Evolutionary conservation across 2,329 filamentous ascomycete genomes (phyloP), one percentile per base, ranked within the genome.

Genomic region (Aureobasidium leucospermi): DNA sequence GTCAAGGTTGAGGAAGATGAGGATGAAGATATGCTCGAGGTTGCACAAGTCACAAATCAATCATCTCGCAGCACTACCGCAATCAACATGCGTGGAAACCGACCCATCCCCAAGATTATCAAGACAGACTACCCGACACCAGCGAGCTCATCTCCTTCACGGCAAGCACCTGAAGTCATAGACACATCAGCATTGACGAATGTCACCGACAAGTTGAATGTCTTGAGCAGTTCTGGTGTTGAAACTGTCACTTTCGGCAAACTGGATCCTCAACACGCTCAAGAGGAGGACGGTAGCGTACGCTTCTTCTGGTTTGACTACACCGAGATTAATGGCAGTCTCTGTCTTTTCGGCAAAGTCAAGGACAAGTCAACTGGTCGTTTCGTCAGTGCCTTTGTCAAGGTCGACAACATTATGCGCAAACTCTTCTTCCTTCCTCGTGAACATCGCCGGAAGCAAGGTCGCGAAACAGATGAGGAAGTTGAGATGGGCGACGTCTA

Each of bases 261-360:
- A 74, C 81, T 96, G 51, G 85, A 87, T 64, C 81, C 89, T 60
- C 84, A 88, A 63, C 88, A 96, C 73, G 91, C 89, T n/a, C 76
- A 96, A n/a, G 93, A 97, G 71, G 85, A 89, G 63, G 92, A 99
- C 68, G 94, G 93, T 38, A 95, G 89, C 66, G 79, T 99, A 32
- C 87, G 87, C 65, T 90, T 99, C 78, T 99, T 96, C 77, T 99
- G 94, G 94, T 88, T 89, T 7, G 94, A 99, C 73, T 99, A 96
- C 69, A 90, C 88, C 0, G 94, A 99, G 70, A 79, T 96, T 70
- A 91, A 92, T 67, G 93, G 93, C 61, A 94, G 86, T 66, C 78
- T 99, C 9, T 97, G 91, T 71, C 81, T 99, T 10, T 97, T 99
- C 69, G 94, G 94, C 64, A 99, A 99, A 71, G 93, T 96, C 28